phyloP scores from a whole-genome alignment of 2,329 filamentous ascomycete genomes.

The Talaromyces funiculosus region DNA sequence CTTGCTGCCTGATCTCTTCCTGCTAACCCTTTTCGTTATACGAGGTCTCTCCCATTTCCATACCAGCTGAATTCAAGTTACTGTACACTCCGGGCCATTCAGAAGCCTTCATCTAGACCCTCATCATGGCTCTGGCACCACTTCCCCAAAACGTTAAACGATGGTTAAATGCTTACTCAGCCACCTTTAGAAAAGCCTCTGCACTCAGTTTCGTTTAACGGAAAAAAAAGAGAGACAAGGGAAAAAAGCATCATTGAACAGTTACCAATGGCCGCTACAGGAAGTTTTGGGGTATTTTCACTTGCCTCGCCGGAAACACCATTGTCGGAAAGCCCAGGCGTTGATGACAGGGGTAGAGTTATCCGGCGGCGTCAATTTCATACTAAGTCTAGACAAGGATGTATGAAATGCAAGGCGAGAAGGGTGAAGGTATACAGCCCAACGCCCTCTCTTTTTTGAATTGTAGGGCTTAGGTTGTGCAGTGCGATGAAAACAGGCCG shows the following conservation, averaged over 20 bases:
- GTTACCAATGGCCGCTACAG: not conserved
- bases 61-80: not conserved
- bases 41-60: not conserved
- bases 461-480: not conserved
- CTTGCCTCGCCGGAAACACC: not conserved
- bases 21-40: slow-evolving; percentile 1
- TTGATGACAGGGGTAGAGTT: not conserved
- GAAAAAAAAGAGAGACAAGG: too few relatives aligned
- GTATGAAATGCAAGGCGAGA: slow-evolving; percentile 4
- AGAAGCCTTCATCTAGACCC: not conserved
- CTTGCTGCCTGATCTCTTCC: not conserved
- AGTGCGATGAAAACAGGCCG: slow-evolving; percentile 1
- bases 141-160: not conserved
- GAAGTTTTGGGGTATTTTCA: not conserved
- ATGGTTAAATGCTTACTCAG: not conserved
- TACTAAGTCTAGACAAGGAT: not conserved
- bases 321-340: not conserved
- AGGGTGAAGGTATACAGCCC: not conserved
- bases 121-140: not conserved
- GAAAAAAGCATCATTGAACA: not conserved
- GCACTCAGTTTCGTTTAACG: not conserved
- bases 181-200: not conserved
- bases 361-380: slow-evolving; percentile 2
- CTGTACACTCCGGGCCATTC: not conserved
- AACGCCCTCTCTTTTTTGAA: too few relatives aligned